phyloP scores from a whole-genome alignment of 805 yeast genomes.

The Geotrichum ghanense region DNA sequence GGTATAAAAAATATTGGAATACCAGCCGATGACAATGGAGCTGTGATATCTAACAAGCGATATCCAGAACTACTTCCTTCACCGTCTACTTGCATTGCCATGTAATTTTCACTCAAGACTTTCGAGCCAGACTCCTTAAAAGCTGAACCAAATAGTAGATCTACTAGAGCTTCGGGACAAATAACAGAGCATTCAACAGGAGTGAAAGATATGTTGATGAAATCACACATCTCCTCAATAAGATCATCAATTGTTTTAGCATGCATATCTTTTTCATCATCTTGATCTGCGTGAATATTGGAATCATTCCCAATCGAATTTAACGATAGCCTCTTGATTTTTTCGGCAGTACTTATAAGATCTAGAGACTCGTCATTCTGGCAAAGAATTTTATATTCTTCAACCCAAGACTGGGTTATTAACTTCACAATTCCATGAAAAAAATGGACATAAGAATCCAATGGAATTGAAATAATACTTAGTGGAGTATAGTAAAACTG shows the following conservation, averaged over 20 bases:
- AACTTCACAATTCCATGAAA: conserved; percentile 39
- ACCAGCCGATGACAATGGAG: conserved; percentile 44
- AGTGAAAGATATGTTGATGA: conserved; percentile 52
- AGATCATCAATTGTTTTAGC: conserved; percentile 12
- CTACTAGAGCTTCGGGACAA: conserved; percentile 33
- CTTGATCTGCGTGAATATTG: conserved; percentile 9
- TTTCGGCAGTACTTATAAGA: conserved; percentile 26
- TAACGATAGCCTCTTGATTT: conserved; percentile 16
- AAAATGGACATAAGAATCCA: conserved; percentile 43
- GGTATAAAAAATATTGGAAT: conserved; percentile 52
- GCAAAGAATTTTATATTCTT: conserved; percentile 27
- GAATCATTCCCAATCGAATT: conserved; percentile 12
- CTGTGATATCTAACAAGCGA: conserved; percentile 43
- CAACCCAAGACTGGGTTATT: conserved; percentile 17
- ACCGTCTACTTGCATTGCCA: conserved; percentile 47
- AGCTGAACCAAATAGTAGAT: conserved; percentile 30
- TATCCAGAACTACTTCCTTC: conserved; percentile 44
- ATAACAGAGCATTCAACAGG: conserved; percentile 54
- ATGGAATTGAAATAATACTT: conserved; percentile 41
- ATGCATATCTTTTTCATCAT: conserved; percentile 5
- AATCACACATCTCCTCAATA: conserved; percentile 26
- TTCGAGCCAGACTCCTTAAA: conserved; percentile 25
- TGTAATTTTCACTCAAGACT: conserved; percentile 34
- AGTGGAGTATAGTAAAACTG: conserved; percentile 18
- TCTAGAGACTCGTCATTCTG: too few relatives aligned